Base-by-base conservation (phyloP, 2,329 filamentous ascomycete genomes). In the Emydomyces testavorans region DNA sequence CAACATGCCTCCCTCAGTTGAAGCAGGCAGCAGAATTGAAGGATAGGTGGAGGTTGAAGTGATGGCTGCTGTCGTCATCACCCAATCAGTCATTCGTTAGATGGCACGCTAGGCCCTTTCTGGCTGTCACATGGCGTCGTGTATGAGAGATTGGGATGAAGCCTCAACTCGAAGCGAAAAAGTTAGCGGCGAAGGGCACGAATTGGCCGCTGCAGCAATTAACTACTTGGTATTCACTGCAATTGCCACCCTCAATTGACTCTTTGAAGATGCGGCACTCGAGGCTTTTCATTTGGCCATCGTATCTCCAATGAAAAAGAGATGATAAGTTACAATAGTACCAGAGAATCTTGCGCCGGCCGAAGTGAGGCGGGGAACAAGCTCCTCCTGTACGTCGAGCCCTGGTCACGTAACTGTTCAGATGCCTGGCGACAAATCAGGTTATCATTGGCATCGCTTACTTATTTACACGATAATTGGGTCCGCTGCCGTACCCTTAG, bases 371-470 rank as follows among this genome's bases (percentile, higher is more conserved):
- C 29, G 35, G 35, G 45, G 45, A 47, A 39, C 36, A 15, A 47
- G 45, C 45, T 47, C 45, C 45, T 36, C 32, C 45, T 39, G 45
- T 47, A 40, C 29, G 45, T 47, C 39, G 44, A 38, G 44, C 44
- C 39, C 32, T 39, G 24, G 45, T 47, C 45, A 29, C 36, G 45
- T 39, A 47, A 47, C 29, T 2, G 35, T 34, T 34, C 36, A 8
- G 18, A 24, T 47, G 45, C 36, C 45, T 34, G 45, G 28, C 15
- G 32, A 4, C 21, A 43, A 7, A 37, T 37, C 11, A 24, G 28
- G 34, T 39, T n/a, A 40, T 34, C 26, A 32, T 32, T 40, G 28
- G 15, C 16, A 31, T 40, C 13, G 36, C 36, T 47, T 39, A 47
- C 45, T 47, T 36, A 40, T 47, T 40, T 40, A 15, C n/a, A 47